A percentile compares a stretch with the other conserved stretches of the same genome.
phyloP scores from a whole-genome alignment of 1,284 basidiomycete genomes.

The Moniliophthora roreri region DNA sequence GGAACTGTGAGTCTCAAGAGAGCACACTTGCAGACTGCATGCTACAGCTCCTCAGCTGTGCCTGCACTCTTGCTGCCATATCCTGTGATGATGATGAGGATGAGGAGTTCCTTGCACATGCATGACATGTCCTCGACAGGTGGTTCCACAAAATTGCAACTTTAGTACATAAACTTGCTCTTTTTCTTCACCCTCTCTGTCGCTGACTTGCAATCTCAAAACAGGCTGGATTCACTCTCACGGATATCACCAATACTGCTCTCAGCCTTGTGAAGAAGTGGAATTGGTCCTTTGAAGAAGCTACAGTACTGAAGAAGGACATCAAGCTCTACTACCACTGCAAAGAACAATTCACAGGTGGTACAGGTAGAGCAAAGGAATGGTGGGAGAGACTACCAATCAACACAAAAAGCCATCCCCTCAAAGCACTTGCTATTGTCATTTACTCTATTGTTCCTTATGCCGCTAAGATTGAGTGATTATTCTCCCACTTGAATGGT shows the following conservation, averaged over 20 bases:
- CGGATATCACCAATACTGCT: slow-evolving; percentile 3
- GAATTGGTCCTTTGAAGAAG: slow-evolving; percentile 2
- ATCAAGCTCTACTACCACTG: not conserved
- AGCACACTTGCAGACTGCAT: slow-evolving; percentile 32
- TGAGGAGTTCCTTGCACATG: slow-evolving; percentile 23
- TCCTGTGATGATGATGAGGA: slow-evolving; percentile 19
- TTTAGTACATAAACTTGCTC: slow-evolving; percentile 24
- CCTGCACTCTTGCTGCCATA: not conserved
- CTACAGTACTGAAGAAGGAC: not conserved
- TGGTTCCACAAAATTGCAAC: slow-evolving; percentile 28
- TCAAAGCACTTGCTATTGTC: slow-evolving; percentile 10
- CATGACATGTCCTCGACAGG: slow-evolving; percentile 18
- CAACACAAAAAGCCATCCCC: not conserved
- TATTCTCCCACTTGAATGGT: slow-evolving; percentile 18
- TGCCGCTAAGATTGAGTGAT: slow-evolving; percentile 15
- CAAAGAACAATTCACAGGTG: not conserved
- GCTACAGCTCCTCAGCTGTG: slow-evolving; percentile 28
- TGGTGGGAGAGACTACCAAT: no score
- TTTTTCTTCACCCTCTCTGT: slow-evolving; percentile 31
- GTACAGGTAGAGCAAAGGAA: not conserved
- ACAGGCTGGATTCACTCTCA: slow-evolving; percentile 11
- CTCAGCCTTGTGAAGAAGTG: not conserved
- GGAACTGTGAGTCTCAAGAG: slow-evolving; percentile 25
- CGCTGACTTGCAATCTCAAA: slow-evolving; percentile 25
- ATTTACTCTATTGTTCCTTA: slow-evolving; percentile 14